Evolutionary conservation across 345 rosid species (phyloP), one percentile per base, ranked within the genome.

Genomic region (Clarkia xantiana): DNA sequence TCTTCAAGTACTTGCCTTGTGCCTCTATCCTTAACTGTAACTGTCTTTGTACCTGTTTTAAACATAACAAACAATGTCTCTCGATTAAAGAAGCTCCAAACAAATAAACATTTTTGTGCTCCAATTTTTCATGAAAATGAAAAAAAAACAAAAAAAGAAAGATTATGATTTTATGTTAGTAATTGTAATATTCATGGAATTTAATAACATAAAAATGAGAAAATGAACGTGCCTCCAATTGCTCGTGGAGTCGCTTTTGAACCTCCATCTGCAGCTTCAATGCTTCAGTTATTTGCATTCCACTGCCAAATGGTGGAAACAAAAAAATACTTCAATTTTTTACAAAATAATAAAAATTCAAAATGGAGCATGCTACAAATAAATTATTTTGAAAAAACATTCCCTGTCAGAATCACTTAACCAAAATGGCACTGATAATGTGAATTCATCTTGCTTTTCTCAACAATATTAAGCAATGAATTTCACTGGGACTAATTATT

Each of bases 211-310:
- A 12, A 12, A 2, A 14, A 19, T 22, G 40, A 40, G 25, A n/a
- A 42, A 49, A 40, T 5, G 5, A 48, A 4, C 61, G 10, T 48
- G 40, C 97, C 84, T 89, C 97, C 62, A 89, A 71, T 70, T 89
- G 97, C 74, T 89, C 97, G 56, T 85, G 97, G 60, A 89, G 66
- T 55, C 97, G 81, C 72, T 82, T 89, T 61, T 89, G n/a, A n/a
- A n/a, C n/a, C n/a, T n/a, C n/a, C n/a, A n/a, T n/a, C n/a, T n/a
- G n/a, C n/a, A n/a, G n/a, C 75, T 89, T 89, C 45, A 89, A 86
- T 41, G 97, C 97, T 76, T 88, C 97, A 42, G 97, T 84, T 44
- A 89, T 85, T 78, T 89, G 90, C 87, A 80, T 78, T 44, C 97
- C 94, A 57, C 97, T 89, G 89, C 51, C 68, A 61, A 44, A 78